A percentile compares a stretch with the other conserved stretches of the same genome.
Evolutionary conservation across 495 filamentous ascomycete genomes (phyloP).

Genomic region (Penicillium roqueforti): DNA sequence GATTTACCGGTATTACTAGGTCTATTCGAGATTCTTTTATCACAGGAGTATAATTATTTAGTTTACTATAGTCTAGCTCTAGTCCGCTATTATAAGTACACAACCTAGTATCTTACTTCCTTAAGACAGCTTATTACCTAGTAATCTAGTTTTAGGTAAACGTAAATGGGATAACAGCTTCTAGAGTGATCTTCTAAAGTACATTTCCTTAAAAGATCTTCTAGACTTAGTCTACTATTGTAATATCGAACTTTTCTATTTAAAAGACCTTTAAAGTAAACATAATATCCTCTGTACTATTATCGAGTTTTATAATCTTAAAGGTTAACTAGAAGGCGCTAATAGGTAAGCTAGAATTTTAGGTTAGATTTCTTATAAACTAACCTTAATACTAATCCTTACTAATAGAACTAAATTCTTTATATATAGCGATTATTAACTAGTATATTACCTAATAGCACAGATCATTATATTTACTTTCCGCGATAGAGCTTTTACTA

Average conservation of each 20-base stretch:
- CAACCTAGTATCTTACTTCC: conserved; percentile 26
- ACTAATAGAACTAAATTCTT: conserved; percentile 30
- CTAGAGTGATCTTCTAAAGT: conserved; percentile 28
- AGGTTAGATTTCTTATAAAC: neutral
- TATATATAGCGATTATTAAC: conserved; percentile 30
- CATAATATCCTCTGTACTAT: conserved; percentile 26
- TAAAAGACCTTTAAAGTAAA: conserved; percentile 23
- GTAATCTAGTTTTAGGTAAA: conserved; percentile 14
- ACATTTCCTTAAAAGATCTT: conserved; percentile 21
- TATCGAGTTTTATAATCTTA: conserved; percentile 29
- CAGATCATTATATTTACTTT: conserved; percentile 31
- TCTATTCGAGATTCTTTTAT: conserved; percentile 27
- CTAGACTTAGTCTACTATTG: conserved; percentile 27
- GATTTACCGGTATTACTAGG: conserved; percentile 26
- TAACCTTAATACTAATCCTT: conserved; percentile 9
- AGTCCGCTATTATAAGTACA: conserved; percentile 30
- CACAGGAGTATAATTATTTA: conserved; percentile 30
- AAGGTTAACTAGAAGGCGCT: conserved; percentile 25
- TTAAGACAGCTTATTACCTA: conserved; percentile 18
- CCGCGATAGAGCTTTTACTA: conserved; percentile 25
- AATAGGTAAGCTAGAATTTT: conserved; percentile 19
- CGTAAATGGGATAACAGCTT: conserved; percentile 19
- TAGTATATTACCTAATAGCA: conserved; percentile 29
- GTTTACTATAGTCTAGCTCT: conserved; percentile 27
- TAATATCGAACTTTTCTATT: conserved; percentile 31